A percentile compares a stretch with the other conserved stretches of the same genome.
These are phyloP conservation scores for Lactifluus volemus DNA, from an alignment of 768 basidiomycete genomes.

Conservation along the genomic window DNA sequence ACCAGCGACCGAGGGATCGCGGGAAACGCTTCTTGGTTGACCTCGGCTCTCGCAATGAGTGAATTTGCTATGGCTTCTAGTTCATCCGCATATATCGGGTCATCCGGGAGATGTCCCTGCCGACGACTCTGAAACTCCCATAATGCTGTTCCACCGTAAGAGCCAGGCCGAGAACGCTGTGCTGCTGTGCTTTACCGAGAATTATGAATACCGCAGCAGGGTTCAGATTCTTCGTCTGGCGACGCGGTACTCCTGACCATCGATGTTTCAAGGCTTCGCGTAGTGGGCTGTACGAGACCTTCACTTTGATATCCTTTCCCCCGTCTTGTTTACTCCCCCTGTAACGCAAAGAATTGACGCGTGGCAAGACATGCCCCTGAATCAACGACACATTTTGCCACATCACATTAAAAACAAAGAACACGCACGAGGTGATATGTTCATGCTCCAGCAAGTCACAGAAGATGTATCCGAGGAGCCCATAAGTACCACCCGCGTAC, in stretches of 20 bases:
- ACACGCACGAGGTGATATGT: constrained; percentile 72
- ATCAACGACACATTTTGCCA: background rate
- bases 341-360: background rate
- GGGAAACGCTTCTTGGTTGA: constrained; percentile 59
- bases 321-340: constrained; percentile 49
- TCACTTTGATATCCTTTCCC: constrained; percentile 51
- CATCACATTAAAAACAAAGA: background rate
- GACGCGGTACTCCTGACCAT: constrained; percentile 63
- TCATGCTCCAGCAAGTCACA: constrained; percentile 86
- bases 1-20: constrained; percentile 50
- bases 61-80: constrained; percentile 57
- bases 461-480: constrained; percentile 88
- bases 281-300: constrained; percentile 58
- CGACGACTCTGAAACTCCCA: constrained; percentile 74
- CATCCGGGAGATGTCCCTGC: constrained; percentile 47
- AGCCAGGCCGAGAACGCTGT: background rate
- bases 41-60: constrained; percentile 50
- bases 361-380: background rate
- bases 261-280: constrained; percentile 52
- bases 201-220: constrained; percentile 64
- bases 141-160: constrained; percentile 42
- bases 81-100: constrained; percentile 39
- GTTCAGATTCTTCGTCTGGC: constrained; percentile 78
- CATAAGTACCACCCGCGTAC: constrained; percentile 90
- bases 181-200: constrained; percentile 42